These are phyloP conservation scores for Neonectria coccinea DNA, from an alignment of 2,329 filamentous ascomycete species.

Conservation along the genomic window DNA sequence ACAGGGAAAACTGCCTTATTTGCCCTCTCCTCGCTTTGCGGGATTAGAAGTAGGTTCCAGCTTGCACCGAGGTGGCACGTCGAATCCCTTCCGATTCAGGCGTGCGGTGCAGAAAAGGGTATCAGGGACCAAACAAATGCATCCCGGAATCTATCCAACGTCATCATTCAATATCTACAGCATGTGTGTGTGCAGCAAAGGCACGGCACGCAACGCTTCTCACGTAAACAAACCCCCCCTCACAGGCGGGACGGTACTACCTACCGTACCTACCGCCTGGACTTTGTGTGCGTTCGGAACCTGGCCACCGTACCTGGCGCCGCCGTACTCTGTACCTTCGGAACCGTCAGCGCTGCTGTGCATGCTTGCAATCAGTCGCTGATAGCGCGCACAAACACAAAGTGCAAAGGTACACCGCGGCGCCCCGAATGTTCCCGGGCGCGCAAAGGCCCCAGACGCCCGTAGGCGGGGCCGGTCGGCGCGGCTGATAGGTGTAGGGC, in stretches of 20 bases:
- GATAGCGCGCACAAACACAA: constrained; percentile 30
- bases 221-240: not conserved
- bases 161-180: not conserved
- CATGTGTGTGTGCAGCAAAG: too few relatives aligned
- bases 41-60: constrained; percentile 7
- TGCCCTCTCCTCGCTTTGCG: constrained; percentile 4
- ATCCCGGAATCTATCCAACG: constrained; percentile 9
- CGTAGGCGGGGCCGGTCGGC: constrained; percentile 41
- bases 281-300: not conserved
- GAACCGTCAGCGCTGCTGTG: too few relatives aligned
- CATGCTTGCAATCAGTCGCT: constrained; percentile 20
- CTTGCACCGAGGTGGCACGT: not conserved
- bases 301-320: not conserved
- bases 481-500: constrained; percentile 45
- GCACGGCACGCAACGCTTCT: not conserved
- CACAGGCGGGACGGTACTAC: not conserved
- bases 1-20: not conserved
- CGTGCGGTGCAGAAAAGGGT: constrained; percentile 1
- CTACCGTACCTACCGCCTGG: not conserved
- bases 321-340: not conserved
- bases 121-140: not conserved
- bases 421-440: constrained; percentile 26
- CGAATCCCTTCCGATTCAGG: constrained; percentile 19
- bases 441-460: constrained; percentile 5
- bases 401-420: constrained; percentile 2